Conservation (phyloP, 805 yeast genomes). For the Candida morakotiae region DNA sequence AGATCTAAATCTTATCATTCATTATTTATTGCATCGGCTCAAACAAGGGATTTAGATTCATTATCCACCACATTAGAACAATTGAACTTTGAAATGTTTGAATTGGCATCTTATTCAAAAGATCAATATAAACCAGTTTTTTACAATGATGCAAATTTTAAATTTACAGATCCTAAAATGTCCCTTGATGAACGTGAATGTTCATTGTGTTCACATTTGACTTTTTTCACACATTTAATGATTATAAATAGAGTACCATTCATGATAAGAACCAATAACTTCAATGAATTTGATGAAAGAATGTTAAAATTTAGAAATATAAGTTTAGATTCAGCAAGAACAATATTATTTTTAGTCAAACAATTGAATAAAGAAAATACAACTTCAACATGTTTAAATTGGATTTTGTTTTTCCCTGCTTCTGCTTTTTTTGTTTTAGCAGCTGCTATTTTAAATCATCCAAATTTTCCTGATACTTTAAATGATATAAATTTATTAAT, state of each 20-base stretch:
- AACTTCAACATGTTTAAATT: slow-evolving; percentile 22
- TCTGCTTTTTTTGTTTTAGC: slow-evolving; percentile 28
- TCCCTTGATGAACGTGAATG: slow-evolving; percentile 9
- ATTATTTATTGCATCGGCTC: slow-evolving; percentile 29
- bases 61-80: slow-evolving; percentile 19
- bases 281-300: slow-evolving; percentile 16
- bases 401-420: slow-evolving; percentile 30
- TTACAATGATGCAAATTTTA: slow-evolving; percentile 29
- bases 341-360: slow-evolving; percentile 25
- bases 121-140: slow-evolving; percentile 24
- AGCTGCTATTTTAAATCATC: slow-evolving; percentile 27
- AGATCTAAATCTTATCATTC: slow-evolving; percentile 25
- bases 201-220: slow-evolving; percentile 21
- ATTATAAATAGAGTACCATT: slow-evolving; percentile 32
- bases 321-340: slow-evolving; percentile 33
- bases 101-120: slow-evolving; percentile 16
- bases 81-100: slow-evolving; percentile 26
- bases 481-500: slow-evolving; percentile 28
- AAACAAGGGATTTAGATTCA: slow-evolving; percentile 14
- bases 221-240: slow-evolving; percentile 34
- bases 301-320: slow-evolving; percentile 22
- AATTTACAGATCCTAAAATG: background rate
- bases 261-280: slow-evolving; percentile 10
- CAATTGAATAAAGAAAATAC: slow-evolving; percentile 16
- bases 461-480: slow-evolving; percentile 21